Evolutionary conservation across 2,329 filamentous ascomycete species (phyloP).

Genomic region (Volutella citrinella): DNA sequence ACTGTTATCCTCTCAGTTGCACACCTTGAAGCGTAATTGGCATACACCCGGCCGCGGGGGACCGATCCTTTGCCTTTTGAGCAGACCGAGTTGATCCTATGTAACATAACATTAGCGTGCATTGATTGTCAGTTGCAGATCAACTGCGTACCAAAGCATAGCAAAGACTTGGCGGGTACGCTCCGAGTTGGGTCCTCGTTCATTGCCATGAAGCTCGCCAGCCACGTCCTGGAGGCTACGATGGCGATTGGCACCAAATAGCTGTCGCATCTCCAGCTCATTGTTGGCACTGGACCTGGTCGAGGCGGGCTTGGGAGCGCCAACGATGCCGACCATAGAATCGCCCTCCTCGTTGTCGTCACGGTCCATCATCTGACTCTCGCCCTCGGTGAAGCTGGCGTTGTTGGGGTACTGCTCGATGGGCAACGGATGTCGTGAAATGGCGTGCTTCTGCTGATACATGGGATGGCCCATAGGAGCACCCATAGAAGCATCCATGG

Average conservation of each 20-base stretch:
- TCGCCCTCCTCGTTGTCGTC: slow-evolving; percentile 59
- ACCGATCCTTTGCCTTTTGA: slow-evolving; percentile 79
- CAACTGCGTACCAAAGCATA: slow-evolving; percentile 71
- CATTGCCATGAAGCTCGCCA: slow-evolving; percentile 72
- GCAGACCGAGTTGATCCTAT: slow-evolving; percentile 72
- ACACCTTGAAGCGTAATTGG: slow-evolving; percentile 90
- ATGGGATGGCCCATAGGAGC: slow-evolving; percentile 41
- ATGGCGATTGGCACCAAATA: slow-evolving; percentile 67
- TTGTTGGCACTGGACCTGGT: slow-evolving; percentile 73
- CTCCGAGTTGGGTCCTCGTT: slow-evolving; percentile 77
- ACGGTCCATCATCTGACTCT: slow-evolving; percentile 59
- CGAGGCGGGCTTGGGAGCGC: slow-evolving; percentile 54
- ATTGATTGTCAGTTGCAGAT: slow-evolving; percentile 10
- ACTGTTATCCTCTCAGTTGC: slow-evolving; percentile 92
- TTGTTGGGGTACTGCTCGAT: slow-evolving; percentile 51
- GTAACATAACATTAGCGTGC: slow-evolving; percentile 14
- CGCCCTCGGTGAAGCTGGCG: slow-evolving; percentile 54
- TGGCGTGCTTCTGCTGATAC: slow-evolving; percentile 40
- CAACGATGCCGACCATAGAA: slow-evolving; percentile 42
- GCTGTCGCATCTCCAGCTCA: slow-evolving; percentile 74
- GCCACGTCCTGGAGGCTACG: slow-evolving; percentile 70
- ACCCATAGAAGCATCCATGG: slow-evolving; percentile 46
- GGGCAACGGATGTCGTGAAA: slow-evolving; percentile 50
- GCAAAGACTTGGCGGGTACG: slow-evolving; percentile 83
- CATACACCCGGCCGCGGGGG: slow-evolving; percentile 88